Percentiles rank a stretch among this genome's conserved stretches.
These are phyloP conservation scores for Closterium sp. DNA, from an alignment of 139 green algal genomes.

Conservation along the genomic window DNA sequence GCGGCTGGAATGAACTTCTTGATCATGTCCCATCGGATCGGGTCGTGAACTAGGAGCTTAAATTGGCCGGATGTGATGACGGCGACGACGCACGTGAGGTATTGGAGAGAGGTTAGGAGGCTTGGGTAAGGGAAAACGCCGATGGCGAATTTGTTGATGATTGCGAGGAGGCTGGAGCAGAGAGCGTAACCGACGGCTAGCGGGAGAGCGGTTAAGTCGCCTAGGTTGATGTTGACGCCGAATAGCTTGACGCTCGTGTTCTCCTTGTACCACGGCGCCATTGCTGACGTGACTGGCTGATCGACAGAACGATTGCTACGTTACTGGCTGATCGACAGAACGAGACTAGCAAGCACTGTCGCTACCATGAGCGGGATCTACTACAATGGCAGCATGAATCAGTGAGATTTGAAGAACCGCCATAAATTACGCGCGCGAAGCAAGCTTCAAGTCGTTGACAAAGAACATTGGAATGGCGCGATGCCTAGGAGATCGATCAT, in stretches of 20 bases:
- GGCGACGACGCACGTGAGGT: slow-evolving; percentile 27
- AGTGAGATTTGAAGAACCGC: not conserved
- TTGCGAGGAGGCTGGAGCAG: slow-evolving; percentile 40
- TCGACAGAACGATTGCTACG: not conserved
- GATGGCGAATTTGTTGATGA: slow-evolving; percentile 52
- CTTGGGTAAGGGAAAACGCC: slow-evolving; percentile 38
- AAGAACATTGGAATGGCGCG: too few relatives aligned
- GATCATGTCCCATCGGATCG: slow-evolving; percentile 32
- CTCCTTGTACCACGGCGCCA: not conserved
- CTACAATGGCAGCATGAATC: not conserved
- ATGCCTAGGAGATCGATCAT: too few relatives aligned
- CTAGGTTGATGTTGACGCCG: slow-evolving; percentile 6
- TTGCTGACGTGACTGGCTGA: not conserved
- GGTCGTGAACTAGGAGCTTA: slow-evolving; percentile 35
- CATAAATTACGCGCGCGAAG: not conserved
- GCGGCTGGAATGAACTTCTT: slow-evolving; percentile 35
- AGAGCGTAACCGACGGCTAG: slow-evolving; percentile 43
- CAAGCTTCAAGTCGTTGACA: too few relatives aligned
- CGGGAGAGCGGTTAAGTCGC: slow-evolving; percentile 14
- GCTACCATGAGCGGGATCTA: not conserved
- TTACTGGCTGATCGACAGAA: not conserved
- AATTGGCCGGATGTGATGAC: slow-evolving; percentile 24
- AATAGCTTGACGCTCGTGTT: slow-evolving; percentile 5
- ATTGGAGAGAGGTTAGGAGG: slow-evolving; percentile 39
- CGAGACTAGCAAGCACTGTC: not conserved